Percentiles rank a stretch among this genome's conserved stretches.
These are phyloP conservation scores for Talaromyces sp. DNA, from an alignment of 2,329 filamentous ascomycete species.

Conservation along the genomic window DNA sequence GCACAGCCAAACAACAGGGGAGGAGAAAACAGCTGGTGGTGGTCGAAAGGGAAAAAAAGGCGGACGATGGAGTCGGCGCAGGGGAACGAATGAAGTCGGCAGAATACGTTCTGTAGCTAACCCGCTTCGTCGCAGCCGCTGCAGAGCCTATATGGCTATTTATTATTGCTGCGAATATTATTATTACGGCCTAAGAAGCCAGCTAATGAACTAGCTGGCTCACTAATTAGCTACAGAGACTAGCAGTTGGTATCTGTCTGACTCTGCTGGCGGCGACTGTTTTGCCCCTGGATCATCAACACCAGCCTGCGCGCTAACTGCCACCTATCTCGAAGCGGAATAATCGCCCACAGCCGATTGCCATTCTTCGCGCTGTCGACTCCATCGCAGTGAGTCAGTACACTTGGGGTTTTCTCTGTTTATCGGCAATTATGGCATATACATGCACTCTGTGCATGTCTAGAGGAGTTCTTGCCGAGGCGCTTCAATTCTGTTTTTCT, in stretches of 20 bases:
- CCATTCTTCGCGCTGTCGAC: not conserved
- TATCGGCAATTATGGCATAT: not conserved
- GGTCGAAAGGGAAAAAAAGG: not conserved
- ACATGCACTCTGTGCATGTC: not conserved
- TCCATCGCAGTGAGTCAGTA: not conserved
- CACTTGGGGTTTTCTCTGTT: not conserved
- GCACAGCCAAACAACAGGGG: not conserved
- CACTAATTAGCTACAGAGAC: not conserved
- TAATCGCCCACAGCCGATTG: not conserved
- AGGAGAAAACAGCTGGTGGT: not conserved
- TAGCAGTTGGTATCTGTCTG: not conserved
- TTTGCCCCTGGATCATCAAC: slow-evolving; percentile 1
- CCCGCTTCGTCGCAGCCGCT: not conserved
- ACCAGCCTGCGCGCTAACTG: not conserved
- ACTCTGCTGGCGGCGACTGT: not conserved
- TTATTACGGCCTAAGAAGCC: not conserved
- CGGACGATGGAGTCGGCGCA: not conserved
- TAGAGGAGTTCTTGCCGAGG: not conserved
- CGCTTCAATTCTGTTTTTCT: not conserved
- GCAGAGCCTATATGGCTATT: not conserved
- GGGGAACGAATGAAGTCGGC: not conserved
- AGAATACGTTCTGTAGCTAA: not conserved
- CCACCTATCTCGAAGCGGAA: not conserved
- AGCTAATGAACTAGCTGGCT: not conserved
- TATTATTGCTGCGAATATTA: not conserved